Evolutionary conservation across 495 filamentous ascomycete genomes (phyloP), one percentile per base, ranked within the genome.

Genomic region (Darksidea phi): DNA sequence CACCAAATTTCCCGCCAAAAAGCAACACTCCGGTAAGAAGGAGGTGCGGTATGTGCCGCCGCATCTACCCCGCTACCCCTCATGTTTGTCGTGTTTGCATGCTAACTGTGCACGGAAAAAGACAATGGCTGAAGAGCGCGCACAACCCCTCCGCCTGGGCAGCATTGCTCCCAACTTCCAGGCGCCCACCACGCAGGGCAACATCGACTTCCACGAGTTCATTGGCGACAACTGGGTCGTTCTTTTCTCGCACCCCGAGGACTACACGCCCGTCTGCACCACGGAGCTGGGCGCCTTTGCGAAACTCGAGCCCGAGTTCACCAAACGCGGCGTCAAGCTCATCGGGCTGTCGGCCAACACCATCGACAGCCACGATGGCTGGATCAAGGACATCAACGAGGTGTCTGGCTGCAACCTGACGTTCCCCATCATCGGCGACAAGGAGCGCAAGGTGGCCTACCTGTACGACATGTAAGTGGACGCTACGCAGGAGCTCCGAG

Each of bases 391-490:
- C 74, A 97, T 98, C 70, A 84, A 96, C 71, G 94, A 97, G 79
- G 86, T 97, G 67, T 84, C 85, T 47, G 87, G 86, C 69, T 87
- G 84, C 74, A 83, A 86, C 57, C 82, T 97, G 73, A 79, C 74
- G 32, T 98, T 97, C 83, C 94, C 95, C 72, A 97, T 98, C 77
- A 94, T 98, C 71, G 91, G 90, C 69, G 95, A 97, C 80, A 95
- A 96, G 80, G 84, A 94, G 73, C 84, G 95, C 68, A 88, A 96
- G 80, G 83, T 98, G 46, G 90, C 94, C 67, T 89, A 86, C 73
- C 76, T 83, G 59, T 98, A 96, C 74, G 94, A 98, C 80, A 98
- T 97, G 94, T 90, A 74, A 77, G 86, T 75, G 10, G 32, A 18
- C 56, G n/a, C 13, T 20, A 42, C 10, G 25, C 25, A 11, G 32